These are phyloP conservation scores for Nakazawaea holstii DNA, from an alignment of 805 yeast species.

Conservation along the genomic window DNA sequence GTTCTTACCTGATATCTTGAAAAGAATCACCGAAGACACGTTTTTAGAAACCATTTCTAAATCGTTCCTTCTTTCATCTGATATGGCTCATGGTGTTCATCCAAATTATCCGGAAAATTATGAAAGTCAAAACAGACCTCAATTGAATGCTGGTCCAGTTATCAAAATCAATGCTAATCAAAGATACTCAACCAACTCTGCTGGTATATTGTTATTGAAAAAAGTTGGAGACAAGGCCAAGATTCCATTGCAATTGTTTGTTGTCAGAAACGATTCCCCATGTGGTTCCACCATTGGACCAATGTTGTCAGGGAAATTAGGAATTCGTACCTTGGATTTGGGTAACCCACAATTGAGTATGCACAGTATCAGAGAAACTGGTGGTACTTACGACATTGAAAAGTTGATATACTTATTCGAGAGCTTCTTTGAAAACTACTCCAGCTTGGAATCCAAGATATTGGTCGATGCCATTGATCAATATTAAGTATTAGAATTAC, in stretches of 20 bases:
- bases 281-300: conserved; percentile 98
- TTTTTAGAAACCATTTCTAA: conserved; percentile 58
- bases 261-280: conserved; percentile 88
- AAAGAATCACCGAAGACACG: conserved; percentile 52
- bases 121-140: conserved; percentile 76
- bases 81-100: conserved; percentile 96
- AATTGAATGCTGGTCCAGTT: conserved; percentile 85
- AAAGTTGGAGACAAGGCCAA: conserved; percentile 58
- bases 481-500: not conserved
- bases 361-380: conserved; percentile 93
- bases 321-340: conserved; percentile 80
- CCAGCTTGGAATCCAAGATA: conserved; percentile 34
- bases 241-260: conserved; percentile 88
- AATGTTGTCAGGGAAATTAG: conserved; percentile 79
- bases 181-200: conserved; percentile 89
- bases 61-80: conserved; percentile 87
- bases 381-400: conserved; percentile 71
- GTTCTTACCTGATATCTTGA: conserved; percentile 73
- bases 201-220: conserved; percentile 77
- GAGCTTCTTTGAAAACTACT: conserved; percentile 49
- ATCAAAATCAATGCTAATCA: conserved; percentile 93
- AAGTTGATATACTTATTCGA: conserved; percentile 56
- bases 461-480: conserved; percentile 26
- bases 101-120: conserved; percentile 81
- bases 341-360: conserved; percentile 91